Conservation (phyloP, 768 basidiomycete species). For the button mushroom (Agaricus bisporus) region DNA sequence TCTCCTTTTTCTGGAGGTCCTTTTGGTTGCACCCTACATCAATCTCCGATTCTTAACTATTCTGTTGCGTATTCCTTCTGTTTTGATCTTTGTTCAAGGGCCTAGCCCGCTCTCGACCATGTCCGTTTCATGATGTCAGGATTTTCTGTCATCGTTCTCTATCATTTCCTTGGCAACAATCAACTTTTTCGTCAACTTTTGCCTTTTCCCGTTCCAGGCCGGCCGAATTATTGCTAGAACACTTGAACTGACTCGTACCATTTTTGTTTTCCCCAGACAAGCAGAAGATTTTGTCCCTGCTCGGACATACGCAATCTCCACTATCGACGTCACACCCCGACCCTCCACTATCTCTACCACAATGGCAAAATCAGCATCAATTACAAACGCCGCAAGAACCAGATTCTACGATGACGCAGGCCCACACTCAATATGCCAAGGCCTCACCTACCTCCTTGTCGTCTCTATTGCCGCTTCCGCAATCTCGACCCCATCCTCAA, state of each 20-base stretch:
- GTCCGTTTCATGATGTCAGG: neutral
- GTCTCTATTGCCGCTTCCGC: neutral
- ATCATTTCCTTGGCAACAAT: constrained; percentile 1
- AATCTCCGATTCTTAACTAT: neutral
- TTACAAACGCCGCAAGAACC: neutral
- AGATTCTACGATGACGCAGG: neutral
- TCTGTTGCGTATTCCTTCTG: neutral
- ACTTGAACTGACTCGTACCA: neutral
- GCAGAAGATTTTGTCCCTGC: neutral
- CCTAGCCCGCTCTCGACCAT: constrained; percentile 11
- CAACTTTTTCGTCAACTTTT: neutral
- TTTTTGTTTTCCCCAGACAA: neutral
- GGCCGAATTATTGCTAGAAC: too few relatives aligned
- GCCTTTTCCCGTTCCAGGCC: neutral
- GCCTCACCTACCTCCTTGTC: neutral
- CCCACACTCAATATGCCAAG: neutral
- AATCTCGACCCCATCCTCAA: neutral
- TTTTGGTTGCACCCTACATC: too few relatives aligned
- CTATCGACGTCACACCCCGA: neutral
- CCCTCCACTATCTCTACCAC: neutral
- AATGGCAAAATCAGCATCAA: neutral
- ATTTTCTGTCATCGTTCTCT: neutral
- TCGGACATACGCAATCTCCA: neutral
- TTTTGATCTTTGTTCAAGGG: constrained; percentile 1
- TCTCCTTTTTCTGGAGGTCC: neutral